Evolutionary conservation across 2,329 filamentous ascomycete genomes (phyloP).

Genomic region (Colletotrichum higginsianum): DNA sequence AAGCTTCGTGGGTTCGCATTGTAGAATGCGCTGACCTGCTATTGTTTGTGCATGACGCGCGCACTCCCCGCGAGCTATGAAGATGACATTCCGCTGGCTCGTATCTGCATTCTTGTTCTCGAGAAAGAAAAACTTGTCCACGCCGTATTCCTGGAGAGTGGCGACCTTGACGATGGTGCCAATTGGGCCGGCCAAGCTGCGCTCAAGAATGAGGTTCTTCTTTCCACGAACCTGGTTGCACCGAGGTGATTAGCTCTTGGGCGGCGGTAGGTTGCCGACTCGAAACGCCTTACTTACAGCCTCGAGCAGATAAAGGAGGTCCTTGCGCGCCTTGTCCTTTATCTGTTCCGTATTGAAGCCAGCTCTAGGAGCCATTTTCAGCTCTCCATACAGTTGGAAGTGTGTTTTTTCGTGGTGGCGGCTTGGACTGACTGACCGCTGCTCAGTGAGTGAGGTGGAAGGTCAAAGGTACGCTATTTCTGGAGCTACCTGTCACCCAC

Average conservation of each 20-base stretch:
- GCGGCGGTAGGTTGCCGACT: conserved; percentile 14
- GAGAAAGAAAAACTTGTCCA: conserved; percentile 96
- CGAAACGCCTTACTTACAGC: conserved; percentile 77
- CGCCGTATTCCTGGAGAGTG: conserved; percentile 94
- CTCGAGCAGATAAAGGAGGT: conserved; percentile 92
- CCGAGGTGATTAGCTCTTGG: conserved; percentile 23
- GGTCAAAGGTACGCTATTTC: conserved; percentile 2
- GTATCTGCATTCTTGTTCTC: conserved; percentile 97
- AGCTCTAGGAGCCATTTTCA: conserved; percentile 77
- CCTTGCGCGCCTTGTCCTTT: conserved; percentile 86
- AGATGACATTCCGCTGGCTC: conserved; percentile 94
- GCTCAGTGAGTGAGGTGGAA: conserved; percentile 17
- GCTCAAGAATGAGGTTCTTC: conserved; percentile 97
- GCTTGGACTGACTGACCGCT: conserved; percentile 30
- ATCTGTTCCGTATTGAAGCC: conserved; percentile 83
- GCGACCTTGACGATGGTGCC: conserved; percentile 96
- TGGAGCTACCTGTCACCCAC: conserved; percentile 14
- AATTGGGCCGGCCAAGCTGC: conserved; percentile 88
- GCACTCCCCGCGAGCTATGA: conserved; percentile 92
- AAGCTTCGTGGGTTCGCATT: not conserved
- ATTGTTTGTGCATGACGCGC: conserved; percentile 86
- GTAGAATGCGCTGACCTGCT: conserved; percentile 77
- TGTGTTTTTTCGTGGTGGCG: conserved; percentile 2
- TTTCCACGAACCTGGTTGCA: conserved; percentile 88
- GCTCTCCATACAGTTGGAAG: conserved; percentile 62